Evolutionary conservation across 257 asterid genomes (phyloP).

Genomic region (Solanum habrochaites): DNA sequence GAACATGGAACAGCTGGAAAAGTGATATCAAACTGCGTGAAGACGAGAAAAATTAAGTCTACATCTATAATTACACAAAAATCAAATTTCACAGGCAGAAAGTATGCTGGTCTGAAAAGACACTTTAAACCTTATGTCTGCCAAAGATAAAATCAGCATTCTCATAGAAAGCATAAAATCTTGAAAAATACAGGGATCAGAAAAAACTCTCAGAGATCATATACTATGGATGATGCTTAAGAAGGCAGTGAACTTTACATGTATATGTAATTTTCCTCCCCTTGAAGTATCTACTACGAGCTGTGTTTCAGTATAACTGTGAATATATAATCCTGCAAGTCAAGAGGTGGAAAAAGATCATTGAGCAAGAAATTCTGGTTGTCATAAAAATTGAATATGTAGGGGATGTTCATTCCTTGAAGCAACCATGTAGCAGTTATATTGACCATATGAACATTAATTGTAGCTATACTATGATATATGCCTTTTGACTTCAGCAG

Average conservation of each 20-base stretch:
- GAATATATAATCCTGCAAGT: conserved; percentile 79
- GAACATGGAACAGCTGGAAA: conserved; percentile 86
- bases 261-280: conserved; percentile 80
- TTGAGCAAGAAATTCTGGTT: background rate
- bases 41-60: background rate
- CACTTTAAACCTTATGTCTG: background rate
- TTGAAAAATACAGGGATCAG: background rate
- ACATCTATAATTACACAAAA: background rate
- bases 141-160: background rate
- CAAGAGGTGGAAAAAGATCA: conserved; percentile 1
- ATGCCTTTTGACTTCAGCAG: background rate
- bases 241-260: conserved; percentile 35
- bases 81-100: background rate
- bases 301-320: conserved; percentile 70
- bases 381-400: background rate
- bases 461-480: background rate
- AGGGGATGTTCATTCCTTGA: background rate
- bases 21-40: conserved; percentile 84
- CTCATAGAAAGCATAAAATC: background rate
- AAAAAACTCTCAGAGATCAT: background rate
- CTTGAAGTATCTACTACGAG: conserved; percentile 94
- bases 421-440: background rate
- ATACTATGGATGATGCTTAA: background rate
- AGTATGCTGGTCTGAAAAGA: background rate
- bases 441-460: background rate